phyloP scores from a whole-genome alignment of 108 stramenopile species.

The Nitzschia palea region DNA sequence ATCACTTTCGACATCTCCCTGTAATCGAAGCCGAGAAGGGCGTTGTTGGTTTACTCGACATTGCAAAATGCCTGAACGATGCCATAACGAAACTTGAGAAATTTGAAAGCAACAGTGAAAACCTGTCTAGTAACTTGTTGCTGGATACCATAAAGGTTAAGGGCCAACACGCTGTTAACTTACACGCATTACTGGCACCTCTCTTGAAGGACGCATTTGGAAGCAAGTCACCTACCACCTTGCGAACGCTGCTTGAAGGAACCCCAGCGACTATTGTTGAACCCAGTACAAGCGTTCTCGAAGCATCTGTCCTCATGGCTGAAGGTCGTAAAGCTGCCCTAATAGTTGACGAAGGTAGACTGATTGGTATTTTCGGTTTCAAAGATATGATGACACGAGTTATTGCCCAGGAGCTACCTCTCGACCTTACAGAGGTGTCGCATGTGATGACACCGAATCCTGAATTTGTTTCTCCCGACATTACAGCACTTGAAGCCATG shows the following conservation, averaged over 20 bases:
- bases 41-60: constrained; percentile 90
- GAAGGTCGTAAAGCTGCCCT: constrained; percentile 83
- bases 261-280: constrained; percentile 67
- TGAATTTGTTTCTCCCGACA: constrained; percentile 83
- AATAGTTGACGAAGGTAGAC: constrained; percentile 68
- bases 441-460: constrained; percentile 93
- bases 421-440: constrained; percentile 73
- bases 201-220: constrained; percentile 73
- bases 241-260: constrained; percentile 70
- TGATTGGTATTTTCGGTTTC: constrained; percentile 93
- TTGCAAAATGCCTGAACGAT: constrained; percentile 95
- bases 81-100: constrained; percentile 91
- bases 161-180: constrained; percentile 56
- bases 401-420: constrained; percentile 78
- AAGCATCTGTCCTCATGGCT: constrained; percentile 81
- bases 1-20: constrained; percentile 91
- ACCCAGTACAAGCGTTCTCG: constrained; percentile 60
- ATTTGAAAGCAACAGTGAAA: constrained; percentile 47
- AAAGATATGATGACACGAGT: constrained; percentile 94
- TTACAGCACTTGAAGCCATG: constrained; percentile 88
- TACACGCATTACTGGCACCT: constrained; percentile 65
- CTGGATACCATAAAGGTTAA: constrained; percentile 52
- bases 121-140: constrained; percentile 65
- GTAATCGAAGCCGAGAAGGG: constrained; percentile 81
- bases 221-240: constrained; percentile 58